Percentiles rank a stretch among this genome's conserved stretches.
Evolutionary conservation across 1,284 basidiomycete species (phyloP).

Genomic region (Schizophyllum commune): DNA sequence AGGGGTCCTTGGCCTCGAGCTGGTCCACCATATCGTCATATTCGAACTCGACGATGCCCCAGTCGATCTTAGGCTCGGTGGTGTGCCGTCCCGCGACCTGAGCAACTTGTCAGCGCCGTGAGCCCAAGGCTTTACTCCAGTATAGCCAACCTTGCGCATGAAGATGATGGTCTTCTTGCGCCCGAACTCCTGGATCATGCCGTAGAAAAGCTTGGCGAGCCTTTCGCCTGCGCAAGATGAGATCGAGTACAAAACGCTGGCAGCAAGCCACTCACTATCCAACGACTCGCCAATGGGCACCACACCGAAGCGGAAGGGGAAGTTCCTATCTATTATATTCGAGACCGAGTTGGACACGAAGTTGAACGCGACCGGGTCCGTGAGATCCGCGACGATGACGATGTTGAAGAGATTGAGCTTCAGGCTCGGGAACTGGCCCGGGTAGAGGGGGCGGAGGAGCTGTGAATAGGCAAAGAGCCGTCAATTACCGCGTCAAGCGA

Average conservation of each 20-base stretch:
- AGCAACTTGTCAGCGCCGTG: conserved; percentile 5
- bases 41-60: conserved; percentile 3
- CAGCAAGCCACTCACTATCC: conserved; percentile 34
- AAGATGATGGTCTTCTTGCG: conserved; percentile 54
- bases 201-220: conserved; percentile 70
- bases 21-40: neutral
- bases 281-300: conserved; percentile 65
- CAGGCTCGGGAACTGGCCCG: conserved; percentile 70
- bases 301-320: conserved; percentile 79
- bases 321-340: conserved; percentile 60
- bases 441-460: conserved; percentile 66
- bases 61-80: conserved; percentile 3
- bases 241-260: neutral
- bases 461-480: conserved; percentile 17
- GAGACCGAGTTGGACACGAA: conserved; percentile 59
- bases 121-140: neutral
- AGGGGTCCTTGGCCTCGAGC: conserved; percentile 8
- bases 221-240: conserved; percentile 37
- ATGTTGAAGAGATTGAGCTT: conserved; percentile 77
- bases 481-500: neutral
- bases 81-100: neutral
- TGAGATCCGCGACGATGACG: conserved; percentile 73
- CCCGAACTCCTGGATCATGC: conserved; percentile 59
- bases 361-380: conserved; percentile 48
- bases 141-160: conserved; percentile 41